Conservation (phyloP, 495 filamentous ascomycete species). For the Aspergillus heteromorphus region DNA sequence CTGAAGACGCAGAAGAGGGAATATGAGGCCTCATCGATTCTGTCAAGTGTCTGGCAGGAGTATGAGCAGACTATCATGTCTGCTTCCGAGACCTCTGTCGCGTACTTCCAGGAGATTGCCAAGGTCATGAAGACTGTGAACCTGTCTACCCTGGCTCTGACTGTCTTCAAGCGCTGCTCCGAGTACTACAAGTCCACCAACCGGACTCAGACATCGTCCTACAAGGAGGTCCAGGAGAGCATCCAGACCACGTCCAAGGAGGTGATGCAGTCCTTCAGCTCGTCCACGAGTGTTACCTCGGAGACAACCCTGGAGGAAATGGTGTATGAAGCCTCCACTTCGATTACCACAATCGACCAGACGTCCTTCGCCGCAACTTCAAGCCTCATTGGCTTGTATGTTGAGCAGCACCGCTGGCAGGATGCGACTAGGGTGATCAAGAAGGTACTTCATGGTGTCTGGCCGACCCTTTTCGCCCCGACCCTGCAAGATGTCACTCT, state of each 20-base stretch:
- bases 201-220: slow-evolving; percentile 24
- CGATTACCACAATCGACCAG: slow-evolving; percentile 24
- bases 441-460: slow-evolving; percentile 30
- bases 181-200: slow-evolving; percentile 24
- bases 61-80: slow-evolving; percentile 22
- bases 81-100: slow-evolving; percentile 23
- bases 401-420: slow-evolving; percentile 36
- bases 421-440: slow-evolving; percentile 35
- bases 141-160: slow-evolving; percentile 28
- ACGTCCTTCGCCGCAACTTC: slow-evolving; percentile 29
- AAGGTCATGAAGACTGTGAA: slow-evolving; percentile 35
- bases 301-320: slow-evolving; percentile 35
- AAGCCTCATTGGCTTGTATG: slow-evolving; percentile 25
- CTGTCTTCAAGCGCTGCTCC: slow-evolving; percentile 32
- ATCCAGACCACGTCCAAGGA: slow-evolving; percentile 22
- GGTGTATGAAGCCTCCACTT: slow-evolving; percentile 20
- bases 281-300: slow-evolving; percentile 20
- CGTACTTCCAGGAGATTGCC: slow-evolving; percentile 30
- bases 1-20: slow-evolving; percentile 30
- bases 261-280: slow-evolving; percentile 23
- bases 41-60: slow-evolving; percentile 37
- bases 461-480: slow-evolving; percentile 31
- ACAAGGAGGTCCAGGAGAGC: slow-evolving; percentile 29
- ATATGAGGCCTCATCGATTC: slow-evolving; percentile 30
- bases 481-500: slow-evolving; percentile 32